phyloP scores from a whole-genome alignment of 306 rosid species.

The Dryas alaskensis region DNA sequence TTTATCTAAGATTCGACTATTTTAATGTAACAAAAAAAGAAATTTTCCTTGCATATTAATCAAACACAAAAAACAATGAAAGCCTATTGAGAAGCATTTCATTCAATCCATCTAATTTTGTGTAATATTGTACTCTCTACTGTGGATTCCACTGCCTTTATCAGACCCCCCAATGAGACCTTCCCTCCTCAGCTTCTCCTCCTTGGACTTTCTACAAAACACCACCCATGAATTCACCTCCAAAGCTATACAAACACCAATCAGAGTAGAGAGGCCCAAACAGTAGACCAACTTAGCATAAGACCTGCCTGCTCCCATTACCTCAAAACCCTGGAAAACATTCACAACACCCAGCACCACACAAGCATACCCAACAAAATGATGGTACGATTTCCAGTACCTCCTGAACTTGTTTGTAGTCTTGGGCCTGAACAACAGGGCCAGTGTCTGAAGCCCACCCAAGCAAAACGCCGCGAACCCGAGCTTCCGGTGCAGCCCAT shows the following conservation, averaged over 20 bases:
- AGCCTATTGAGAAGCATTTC: too few relatives aligned
- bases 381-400: slow-evolving; percentile 95
- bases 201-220: slow-evolving; percentile 81
- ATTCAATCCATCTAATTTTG: too few relatives aligned
- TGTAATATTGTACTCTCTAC: background rate
- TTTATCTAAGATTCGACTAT: too few relatives aligned
- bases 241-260: slow-evolving; percentile 71
- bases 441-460: slow-evolving; percentile 74
- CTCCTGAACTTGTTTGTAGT: slow-evolving; percentile 73
- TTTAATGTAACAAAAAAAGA: background rate
- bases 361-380: slow-evolving; percentile 89
- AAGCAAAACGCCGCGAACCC: slow-evolving; percentile 67
- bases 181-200: slow-evolving; percentile 78
- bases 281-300: slow-evolving; percentile 74
- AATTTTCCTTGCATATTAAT: background rate
- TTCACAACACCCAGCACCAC: slow-evolving; percentile 89
- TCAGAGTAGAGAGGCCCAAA: slow-evolving; percentile 55
- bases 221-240: slow-evolving; percentile 97
- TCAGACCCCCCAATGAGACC: slow-evolving; percentile 63
- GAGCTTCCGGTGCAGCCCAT: slow-evolving; percentile 71
- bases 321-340: slow-evolving; percentile 81
- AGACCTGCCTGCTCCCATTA: slow-evolving; percentile 82
- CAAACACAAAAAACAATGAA: background rate
- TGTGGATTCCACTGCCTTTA: slow-evolving; percentile 58
- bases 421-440: slow-evolving; percentile 74